Percentiles rank a stretch among this genome's conserved stretches.
Evolutionary conservation across 1,284 basidiomycete genomes (phyloP).

Genomic region (Tausonia pullulans): DNA sequence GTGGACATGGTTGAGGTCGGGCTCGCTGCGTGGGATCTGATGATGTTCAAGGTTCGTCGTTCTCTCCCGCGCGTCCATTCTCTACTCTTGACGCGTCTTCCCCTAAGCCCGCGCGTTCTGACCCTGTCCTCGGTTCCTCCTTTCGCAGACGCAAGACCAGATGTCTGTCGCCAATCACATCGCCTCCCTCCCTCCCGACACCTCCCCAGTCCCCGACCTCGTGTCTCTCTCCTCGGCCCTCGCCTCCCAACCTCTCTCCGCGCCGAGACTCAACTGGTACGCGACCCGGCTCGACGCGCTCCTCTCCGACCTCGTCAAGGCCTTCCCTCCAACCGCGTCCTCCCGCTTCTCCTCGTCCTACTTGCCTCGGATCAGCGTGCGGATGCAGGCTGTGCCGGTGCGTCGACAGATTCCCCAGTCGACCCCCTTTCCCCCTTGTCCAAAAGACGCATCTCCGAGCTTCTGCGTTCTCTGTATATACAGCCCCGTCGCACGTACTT

Average conservation of each 20-base stretch:
- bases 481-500: too few species aligned
- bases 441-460: neutral
- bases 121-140: too few species aligned
- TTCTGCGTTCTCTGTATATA: too few species aligned
- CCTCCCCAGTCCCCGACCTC: too few species aligned
- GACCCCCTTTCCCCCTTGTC: too few species aligned
- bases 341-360: too few species aligned
- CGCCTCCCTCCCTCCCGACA: neutral
- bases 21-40: constrained; percentile 10
- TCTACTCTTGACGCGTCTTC: neutral
- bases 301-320: neutral
- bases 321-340: neutral
- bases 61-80: neutral
- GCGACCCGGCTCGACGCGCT: neutral
- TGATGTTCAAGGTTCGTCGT: constrained; percentile 6
- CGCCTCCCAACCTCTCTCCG: constrained; percentile 1
- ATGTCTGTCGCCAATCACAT: neutral
- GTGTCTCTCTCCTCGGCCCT: neutral
- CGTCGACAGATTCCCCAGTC: too few species aligned
- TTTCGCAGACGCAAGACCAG: constrained; percentile 7
- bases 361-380: too few species aligned
- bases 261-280: constrained; percentile 5
- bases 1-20: constrained; percentile 17
- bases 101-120: too few species aligned
- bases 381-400: too few species aligned